Conservation (phyloP, 192 early-diverging fungal genomes). For the Backusella sp. region DNA sequence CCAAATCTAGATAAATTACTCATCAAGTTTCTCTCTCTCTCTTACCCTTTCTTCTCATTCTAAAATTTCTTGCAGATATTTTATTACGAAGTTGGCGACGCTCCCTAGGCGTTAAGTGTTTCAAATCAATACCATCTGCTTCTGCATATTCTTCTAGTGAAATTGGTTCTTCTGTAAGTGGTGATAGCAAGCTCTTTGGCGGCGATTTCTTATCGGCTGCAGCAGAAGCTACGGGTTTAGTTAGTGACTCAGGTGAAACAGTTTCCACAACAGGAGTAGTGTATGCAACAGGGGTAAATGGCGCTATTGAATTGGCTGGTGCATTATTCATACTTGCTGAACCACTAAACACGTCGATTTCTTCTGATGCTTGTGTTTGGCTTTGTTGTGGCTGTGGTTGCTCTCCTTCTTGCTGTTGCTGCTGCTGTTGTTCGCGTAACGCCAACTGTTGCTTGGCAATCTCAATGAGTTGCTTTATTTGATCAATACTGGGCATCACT, state of each 20-base stretch:
- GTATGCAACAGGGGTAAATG: not conserved
- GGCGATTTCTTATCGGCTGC: not conserved
- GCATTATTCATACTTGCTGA: not conserved
- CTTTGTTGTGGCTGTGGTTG: not conserved
- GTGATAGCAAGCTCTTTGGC: not conserved
- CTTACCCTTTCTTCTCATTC: slow-evolving; percentile 64
- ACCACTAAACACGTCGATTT: not conserved
- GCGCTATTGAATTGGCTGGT: not conserved
- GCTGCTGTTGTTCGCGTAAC: slow-evolving; percentile 27
- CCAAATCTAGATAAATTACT: slow-evolving; percentile 4
- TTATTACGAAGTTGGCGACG: slow-evolving; percentile 74
- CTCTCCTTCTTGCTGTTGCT: not conserved
- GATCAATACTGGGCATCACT: slow-evolving; percentile 26
- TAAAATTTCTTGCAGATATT: slow-evolving; percentile 72
- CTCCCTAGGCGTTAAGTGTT: slow-evolving; percentile 58
- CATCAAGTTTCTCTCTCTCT: not conserved
- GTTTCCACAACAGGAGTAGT: slow-evolving; percentile 2
- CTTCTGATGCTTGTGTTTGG: not conserved
- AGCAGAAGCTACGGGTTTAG: not conserved
- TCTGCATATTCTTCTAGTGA: slow-evolving; percentile 23
- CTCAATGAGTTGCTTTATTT: slow-evolving; percentile 39
- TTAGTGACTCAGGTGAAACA: not conserved
- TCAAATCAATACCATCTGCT: slow-evolving; percentile 46
- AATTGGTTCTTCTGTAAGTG: not conserved
- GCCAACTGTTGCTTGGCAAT: slow-evolving; percentile 34